Evolutionary conservation across 768 basidiomycete genomes (phyloP), one percentile per base, ranked within the genome.

Genomic region (Hemileccinum impolitum): DNA sequence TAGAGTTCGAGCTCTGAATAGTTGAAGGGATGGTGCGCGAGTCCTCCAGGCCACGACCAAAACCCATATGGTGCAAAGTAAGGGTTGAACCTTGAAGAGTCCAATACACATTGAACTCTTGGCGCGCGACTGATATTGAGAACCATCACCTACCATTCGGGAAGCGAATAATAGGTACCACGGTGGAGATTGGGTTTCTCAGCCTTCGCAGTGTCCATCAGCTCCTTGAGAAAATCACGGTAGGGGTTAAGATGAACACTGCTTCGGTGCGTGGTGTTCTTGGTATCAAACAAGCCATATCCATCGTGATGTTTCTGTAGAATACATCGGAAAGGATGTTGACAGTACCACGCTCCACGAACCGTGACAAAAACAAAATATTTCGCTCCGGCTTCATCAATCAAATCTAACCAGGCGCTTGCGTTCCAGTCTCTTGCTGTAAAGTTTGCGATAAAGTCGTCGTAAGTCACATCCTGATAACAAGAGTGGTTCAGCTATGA

Each of bases 271-370:
- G 77, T 78, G 4, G 79, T 78, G 44, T 79, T 70, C 42, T 69
- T 70, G 3, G 82, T 77, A 53, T 84, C 79, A 30, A 82, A 84
- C 2, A 82, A 57, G 1, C 69, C 69, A 49, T 75, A 82, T 1
- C 82, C 82, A 47, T 84, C 82, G 48, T 84, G 81, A 46, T 84
- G 81, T 74, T 80, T 83, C 74, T 78, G 55, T 12, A 21, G 15
- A 25, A 10, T 13, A 26, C 12, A 11, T 56, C 38, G 39, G 38
- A 0, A 17, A 21, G 14, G 12, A 36, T 15, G 10, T 43, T n/a
- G 17, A 49, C 12, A 31, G 46, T 10, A 6, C 4, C 23, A 37
- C 11, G 41, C 40, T 38, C 13, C 2, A 64, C 73, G 6, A 17
- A 74, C 78, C 14, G 80, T 75, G 7, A 78, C 77, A 31, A 80